Percentiles rank a stretch among this genome's conserved stretches.
These are phyloP conservation scores for Amanita thiersii DNA, from an alignment of 768 basidiomycete genomes.

Conservation along the genomic window DNA sequence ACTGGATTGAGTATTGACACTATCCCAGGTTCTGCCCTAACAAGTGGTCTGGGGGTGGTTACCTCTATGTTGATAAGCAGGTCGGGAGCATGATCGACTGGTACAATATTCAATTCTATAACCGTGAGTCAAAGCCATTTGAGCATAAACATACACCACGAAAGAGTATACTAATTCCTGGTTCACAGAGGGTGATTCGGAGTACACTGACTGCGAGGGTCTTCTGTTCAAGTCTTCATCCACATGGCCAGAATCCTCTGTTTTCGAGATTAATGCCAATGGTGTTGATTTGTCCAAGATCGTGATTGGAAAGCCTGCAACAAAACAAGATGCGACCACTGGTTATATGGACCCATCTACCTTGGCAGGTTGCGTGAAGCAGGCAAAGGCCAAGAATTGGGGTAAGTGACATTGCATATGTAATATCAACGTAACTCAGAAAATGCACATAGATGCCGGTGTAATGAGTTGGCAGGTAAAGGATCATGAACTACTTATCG, in stretches of 20 bases:
- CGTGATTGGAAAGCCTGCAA: slow-evolving; percentile 52
- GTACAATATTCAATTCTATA: slow-evolving; percentile 51
- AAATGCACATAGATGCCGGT: background rate
- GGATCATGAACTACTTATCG: background rate
- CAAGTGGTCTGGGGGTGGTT: slow-evolving; percentile 41
- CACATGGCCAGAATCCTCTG: slow-evolving; percentile 38
- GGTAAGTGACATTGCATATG: too few species aligned
- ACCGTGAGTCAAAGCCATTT: background rate
- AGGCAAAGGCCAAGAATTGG: background rate
- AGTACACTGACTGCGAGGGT: background rate
- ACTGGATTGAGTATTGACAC: background rate
- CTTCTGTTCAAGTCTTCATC: slow-evolving; percentile 17
- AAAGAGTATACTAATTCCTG: background rate
- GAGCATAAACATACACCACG: too few species aligned
- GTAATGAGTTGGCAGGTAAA: slow-evolving; percentile 1
- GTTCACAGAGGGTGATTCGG: background rate
- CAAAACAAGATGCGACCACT: slow-evolving; percentile 27
- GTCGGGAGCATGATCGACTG: slow-evolving; percentile 59
- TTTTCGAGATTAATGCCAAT: slow-evolving; percentile 33
- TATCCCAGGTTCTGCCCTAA: slow-evolving; percentile 33
- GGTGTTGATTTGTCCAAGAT: slow-evolving; percentile 43
- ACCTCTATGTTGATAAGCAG: slow-evolving; percentile 39
- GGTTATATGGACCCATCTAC: slow-evolving; percentile 23
- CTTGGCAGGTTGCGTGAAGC: slow-evolving; percentile 15
- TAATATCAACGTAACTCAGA: background rate